phyloP scores from a whole-genome alignment of 805 yeast species.

The Wickerhamia fluorescens region DNA sequence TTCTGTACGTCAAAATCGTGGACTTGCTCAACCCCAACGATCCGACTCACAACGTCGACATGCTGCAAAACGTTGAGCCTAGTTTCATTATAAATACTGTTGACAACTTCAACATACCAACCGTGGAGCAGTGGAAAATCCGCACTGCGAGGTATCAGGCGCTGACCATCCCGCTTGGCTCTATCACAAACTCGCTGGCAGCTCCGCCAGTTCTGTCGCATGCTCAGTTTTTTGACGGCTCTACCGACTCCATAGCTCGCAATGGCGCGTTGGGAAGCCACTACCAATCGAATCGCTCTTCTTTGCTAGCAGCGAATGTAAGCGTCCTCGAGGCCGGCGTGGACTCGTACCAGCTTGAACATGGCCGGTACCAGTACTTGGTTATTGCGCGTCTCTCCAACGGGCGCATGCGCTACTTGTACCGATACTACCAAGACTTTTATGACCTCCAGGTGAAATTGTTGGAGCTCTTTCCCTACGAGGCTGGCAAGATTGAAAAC shows the following conservation, averaged over 20 bases:
- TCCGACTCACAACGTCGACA: constrained; percentile 27
- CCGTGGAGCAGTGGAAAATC: constrained; percentile 93
- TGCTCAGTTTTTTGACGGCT: constrained; percentile 29
- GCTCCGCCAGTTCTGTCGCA: constrained; percentile 27
- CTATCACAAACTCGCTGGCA: constrained; percentile 21
- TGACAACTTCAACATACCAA: constrained; percentile 65
- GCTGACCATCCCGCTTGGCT: constrained; percentile 68
- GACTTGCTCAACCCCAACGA: constrained; percentile 49
- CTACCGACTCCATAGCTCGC: too few relatives aligned
- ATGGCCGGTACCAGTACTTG: constrained; percentile 85
- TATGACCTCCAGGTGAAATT: constrained; percentile 86
- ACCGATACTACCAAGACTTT: constrained; percentile 92
- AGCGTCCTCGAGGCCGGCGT: constrained; percentile 61
- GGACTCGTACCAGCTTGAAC: constrained; percentile 71
- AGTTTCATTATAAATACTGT: constrained; percentile 48
- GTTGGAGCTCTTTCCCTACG: constrained; percentile 79
- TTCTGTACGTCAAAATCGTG: constrained; percentile 77
- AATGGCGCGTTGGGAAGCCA: too few relatives aligned
- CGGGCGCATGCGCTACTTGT: constrained; percentile 64
- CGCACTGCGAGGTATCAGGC: constrained; percentile 90
- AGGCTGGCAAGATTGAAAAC: constrained; percentile 82
- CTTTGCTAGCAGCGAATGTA: constrained; percentile 23
- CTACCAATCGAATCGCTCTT: constrained; percentile 23
- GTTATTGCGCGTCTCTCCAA: constrained; percentile 59
- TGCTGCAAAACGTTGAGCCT: constrained; percentile 1